Evolutionary conservation across 805 yeast species (phyloP).

Genomic region (Tetrapisispora arboricola): DNA sequence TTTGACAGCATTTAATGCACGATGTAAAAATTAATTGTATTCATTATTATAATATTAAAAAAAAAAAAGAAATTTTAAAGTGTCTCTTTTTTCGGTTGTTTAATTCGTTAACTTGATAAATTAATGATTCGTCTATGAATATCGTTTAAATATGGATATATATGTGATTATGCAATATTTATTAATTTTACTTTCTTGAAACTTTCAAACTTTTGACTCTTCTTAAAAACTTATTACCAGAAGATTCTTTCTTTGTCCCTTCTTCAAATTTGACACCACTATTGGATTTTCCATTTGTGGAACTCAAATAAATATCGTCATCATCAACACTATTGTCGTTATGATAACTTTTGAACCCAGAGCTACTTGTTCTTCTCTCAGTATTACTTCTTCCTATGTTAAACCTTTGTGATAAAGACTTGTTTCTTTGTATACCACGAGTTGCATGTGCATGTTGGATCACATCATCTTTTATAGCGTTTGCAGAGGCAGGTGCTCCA

Average conservation of each 20-base stretch:
- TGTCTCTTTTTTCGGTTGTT: too few relatives aligned
- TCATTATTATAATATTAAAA: too few relatives aligned
- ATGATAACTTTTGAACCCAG: background rate
- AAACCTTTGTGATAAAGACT: constrained; percentile 67
- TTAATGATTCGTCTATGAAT: background rate
- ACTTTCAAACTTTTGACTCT: constrained; percentile 88
- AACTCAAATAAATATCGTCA: constrained; percentile 24
- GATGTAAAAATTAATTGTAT: too few relatives aligned
- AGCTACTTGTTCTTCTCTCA: background rate
- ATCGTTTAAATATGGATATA: background rate
- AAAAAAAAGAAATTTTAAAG: too few relatives aligned
- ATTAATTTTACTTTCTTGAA: constrained; percentile 25
- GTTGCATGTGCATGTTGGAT: constrained; percentile 28
- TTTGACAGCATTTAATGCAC: too few relatives aligned
- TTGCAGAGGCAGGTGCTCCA: constrained; percentile 81
- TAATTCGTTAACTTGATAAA: background rate
- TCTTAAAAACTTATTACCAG: constrained; percentile 54
- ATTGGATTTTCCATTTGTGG: background rate
- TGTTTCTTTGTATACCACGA: constrained; percentile 60
- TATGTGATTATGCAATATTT: constrained; percentile 1
- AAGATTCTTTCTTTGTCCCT: constrained; percentile 19
- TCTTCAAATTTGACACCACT: constrained; percentile 16
- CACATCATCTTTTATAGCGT: constrained; percentile 33
- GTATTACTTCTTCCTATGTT: constrained; percentile 3
- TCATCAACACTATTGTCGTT: constrained; percentile 12